Conservation (phyloP, 2,329 filamentous ascomycete species). For the Pyrenophora graminea region DNA sequence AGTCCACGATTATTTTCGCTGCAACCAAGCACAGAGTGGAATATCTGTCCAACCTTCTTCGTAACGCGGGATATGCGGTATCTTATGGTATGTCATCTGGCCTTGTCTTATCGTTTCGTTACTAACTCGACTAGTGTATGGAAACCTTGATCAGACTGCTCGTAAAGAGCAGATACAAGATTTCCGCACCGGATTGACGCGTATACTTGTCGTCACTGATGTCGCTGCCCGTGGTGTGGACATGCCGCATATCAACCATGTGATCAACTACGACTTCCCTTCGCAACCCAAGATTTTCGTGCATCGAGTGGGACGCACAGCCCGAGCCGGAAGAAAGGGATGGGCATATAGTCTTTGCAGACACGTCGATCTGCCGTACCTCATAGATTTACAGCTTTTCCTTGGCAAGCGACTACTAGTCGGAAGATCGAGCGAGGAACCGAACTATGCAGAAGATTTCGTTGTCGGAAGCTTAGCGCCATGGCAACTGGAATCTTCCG, state of each 20-base stretch:
- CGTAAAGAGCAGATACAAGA: constrained; percentile 89
- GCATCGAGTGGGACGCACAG: constrained; percentile 93
- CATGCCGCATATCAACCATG: constrained; percentile 93
- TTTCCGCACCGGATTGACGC: constrained; percentile 81
- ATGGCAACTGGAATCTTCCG: constrained; percentile 72
- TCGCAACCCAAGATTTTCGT: constrained; percentile 96
- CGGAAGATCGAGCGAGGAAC: constrained; percentile 64
- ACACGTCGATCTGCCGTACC: constrained; percentile 85
- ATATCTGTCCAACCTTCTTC: constrained; percentile 82
- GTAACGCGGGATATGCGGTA: constrained; percentile 79
- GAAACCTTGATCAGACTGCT: constrained; percentile 90
- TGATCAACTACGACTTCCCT: constrained; percentile 98
- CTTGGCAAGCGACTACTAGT: constrained; percentile 81
- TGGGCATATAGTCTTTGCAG: constrained; percentile 94
- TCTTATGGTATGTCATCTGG: constrained; percentile 63
- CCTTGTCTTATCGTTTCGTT: background rate
- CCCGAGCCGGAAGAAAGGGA: constrained; percentile 86
- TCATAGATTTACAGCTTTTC: constrained; percentile 93
- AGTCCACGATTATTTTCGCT: constrained; percentile 93
- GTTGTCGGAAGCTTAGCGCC: constrained; percentile 77
- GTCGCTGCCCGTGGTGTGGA: constrained; percentile 97
- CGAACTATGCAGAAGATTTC: constrained; percentile 80
- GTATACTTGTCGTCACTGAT: constrained; percentile 94
- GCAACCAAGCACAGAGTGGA: constrained; percentile 98
- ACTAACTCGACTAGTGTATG: constrained; percentile 66